Conservation (phyloP, 1,284 basidiomycete species). For the Pseudozyma sp. region DNA sequence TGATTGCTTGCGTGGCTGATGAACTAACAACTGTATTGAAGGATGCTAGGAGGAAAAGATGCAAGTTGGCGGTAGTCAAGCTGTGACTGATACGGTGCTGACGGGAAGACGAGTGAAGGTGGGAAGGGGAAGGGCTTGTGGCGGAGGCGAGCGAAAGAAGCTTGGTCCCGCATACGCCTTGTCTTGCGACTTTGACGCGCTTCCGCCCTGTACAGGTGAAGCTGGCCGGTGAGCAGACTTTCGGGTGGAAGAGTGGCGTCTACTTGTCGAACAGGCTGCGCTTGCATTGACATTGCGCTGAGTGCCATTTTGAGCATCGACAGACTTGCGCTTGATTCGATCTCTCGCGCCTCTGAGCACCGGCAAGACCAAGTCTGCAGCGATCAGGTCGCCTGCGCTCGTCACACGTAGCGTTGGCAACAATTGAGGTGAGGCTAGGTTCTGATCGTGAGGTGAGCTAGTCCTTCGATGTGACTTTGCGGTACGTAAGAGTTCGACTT, state of each 20-base stretch:
- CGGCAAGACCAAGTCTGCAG: neutral
- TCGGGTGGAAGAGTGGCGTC: neutral
- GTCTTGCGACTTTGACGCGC: neutral
- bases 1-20: constrained; percentile 14
- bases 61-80: neutral
- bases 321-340: too few relatives aligned
- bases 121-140: constrained; percentile 24
- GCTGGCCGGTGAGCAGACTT: neutral
- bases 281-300: neutral
- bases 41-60: neutral
- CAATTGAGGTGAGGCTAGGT: neutral
- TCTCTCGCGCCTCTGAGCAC: too few relatives aligned
- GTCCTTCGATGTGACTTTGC: neutral
- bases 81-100: neutral
- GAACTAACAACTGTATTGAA: neutral
- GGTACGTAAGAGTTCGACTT: constrained; percentile 9
- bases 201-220: neutral
- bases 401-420: constrained; percentile 20
- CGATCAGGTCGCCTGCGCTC: constrained; percentile 7
- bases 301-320: too few relatives aligned
- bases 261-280: neutral
- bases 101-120: constrained; percentile 7
- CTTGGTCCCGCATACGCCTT: constrained; percentile 28
- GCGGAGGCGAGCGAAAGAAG: constrained; percentile 31
- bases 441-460: neutral